These are phyloP conservation scores for Anisodus tanguticus DNA, from an alignment of 257 asterid species.

Conservation along the genomic window DNA sequence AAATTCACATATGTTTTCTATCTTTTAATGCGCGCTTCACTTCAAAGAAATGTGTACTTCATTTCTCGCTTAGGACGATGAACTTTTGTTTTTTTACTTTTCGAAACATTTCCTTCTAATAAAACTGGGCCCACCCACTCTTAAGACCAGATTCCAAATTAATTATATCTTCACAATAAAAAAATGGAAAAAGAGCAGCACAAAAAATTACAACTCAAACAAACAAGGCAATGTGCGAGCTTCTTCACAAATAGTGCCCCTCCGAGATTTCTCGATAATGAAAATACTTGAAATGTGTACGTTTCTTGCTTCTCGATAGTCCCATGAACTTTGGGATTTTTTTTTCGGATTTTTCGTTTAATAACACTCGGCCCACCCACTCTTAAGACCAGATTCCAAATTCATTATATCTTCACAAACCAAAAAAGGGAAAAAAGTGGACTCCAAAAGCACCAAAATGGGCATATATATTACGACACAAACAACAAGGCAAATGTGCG, in stretches of 20 bases:
- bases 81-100: no score
- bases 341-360: not conserved
- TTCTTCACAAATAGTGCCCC: not conserved
- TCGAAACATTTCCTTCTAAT: not conserved
- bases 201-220: not conserved
- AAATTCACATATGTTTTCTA: not conserved
- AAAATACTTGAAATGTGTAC: no score
- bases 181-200: not conserved
- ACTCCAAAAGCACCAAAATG: not conserved
- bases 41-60: not conserved
- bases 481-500: conserved; percentile 10
- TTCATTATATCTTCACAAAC: not conserved
- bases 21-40: not conserved
- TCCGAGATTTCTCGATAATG: no score
- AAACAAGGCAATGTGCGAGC: not conserved
- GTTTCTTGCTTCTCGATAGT: no score
- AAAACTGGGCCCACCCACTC: not conserved
- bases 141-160: not conserved
- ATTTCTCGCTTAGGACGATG: not conserved
- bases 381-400: not conserved
- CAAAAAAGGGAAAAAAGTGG: not conserved
- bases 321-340: not conserved
- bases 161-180: not conserved
- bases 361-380: not conserved
- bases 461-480: not conserved